These are phyloP conservation scores for Neurospora sp. DNA, from an alignment of 495 filamentous ascomycete species.

Conservation along the genomic window DNA sequence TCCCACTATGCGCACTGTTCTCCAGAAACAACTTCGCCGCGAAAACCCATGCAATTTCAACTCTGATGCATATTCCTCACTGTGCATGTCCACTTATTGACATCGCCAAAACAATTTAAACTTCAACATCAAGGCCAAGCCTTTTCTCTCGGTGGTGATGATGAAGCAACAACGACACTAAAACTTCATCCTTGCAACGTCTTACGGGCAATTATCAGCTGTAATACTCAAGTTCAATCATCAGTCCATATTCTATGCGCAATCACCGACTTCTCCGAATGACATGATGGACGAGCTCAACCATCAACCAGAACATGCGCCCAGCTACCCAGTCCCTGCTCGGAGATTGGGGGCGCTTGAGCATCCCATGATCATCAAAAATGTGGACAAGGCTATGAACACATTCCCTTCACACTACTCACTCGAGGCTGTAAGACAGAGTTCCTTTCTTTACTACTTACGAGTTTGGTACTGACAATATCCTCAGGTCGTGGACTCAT, in stretches of 20 bases:
- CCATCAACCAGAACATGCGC: conserved; percentile 17
- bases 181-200: background rate
- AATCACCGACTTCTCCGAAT: background rate
- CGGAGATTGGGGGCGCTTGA: conserved; percentile 67
- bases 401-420: conserved; percentile 62
- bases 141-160: background rate
- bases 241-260: background rate
- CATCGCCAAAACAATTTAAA: background rate
- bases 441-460: background rate
- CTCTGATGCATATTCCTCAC: background rate
- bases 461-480: background rate
- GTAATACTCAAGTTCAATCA: background rate
- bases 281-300: background rate
- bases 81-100: background rate
- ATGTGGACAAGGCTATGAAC: conserved; percentile 70
- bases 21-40: background rate
- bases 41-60: background rate
- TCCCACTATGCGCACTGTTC: background rate
- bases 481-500: conserved; percentile 26
- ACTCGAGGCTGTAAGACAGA: conserved; percentile 52
- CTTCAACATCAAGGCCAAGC: background rate
- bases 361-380: conserved; percentile 74
- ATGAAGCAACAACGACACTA: background rate
- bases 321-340: conserved; percentile 44
- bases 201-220: background rate